Evolutionary conservation across 768 basidiomycete genomes (phyloP).

Genomic region (Leccinum olivaceopallidum): DNA sequence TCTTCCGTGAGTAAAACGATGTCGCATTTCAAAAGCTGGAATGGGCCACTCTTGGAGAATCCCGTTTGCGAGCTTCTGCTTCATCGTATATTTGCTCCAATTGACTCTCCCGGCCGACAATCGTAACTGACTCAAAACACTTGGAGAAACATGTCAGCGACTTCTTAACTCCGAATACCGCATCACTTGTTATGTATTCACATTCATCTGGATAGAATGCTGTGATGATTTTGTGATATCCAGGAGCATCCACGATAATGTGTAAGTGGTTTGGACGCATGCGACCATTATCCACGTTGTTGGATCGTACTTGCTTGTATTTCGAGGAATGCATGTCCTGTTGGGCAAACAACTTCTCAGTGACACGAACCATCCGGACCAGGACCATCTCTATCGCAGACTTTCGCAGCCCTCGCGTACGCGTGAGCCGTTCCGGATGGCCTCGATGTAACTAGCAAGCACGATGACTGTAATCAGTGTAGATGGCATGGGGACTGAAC

Average conservation of each 20-base stretch:
- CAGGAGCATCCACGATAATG: slow-evolving; percentile 67
- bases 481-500: too few species aligned
- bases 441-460: too few species aligned
- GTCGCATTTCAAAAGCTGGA: slow-evolving; percentile 49
- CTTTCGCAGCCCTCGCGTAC: too few species aligned
- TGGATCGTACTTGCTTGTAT: too few species aligned
- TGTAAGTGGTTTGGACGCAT: slow-evolving; percentile 83
- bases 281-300: not conserved
- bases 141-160: slow-evolving; percentile 41
- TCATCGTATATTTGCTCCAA: slow-evolving; percentile 55
- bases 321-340: too few species aligned
- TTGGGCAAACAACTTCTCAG: too few species aligned
- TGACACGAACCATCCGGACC: too few species aligned
- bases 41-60: slow-evolving; percentile 45
- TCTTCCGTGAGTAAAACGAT: slow-evolving; percentile 45
- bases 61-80: slow-evolving; percentile 51
- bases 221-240: slow-evolving; percentile 71
- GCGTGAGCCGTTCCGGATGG: too few species aligned
- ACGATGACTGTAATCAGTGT: too few species aligned
- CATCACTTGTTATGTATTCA: slow-evolving; percentile 63
- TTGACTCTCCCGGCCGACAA: slow-evolving; percentile 36
- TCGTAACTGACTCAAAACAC: not conserved
- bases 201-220: slow-evolving; percentile 76
- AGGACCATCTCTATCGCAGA: too few species aligned
- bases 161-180: slow-evolving; percentile 81